Percentiles rank a stretch among this genome's conserved stretches.
These are phyloP conservation scores for Capronia americana DNA, from an alignment of 2,329 filamentous ascomycete species.

Conservation along the genomic window DNA sequence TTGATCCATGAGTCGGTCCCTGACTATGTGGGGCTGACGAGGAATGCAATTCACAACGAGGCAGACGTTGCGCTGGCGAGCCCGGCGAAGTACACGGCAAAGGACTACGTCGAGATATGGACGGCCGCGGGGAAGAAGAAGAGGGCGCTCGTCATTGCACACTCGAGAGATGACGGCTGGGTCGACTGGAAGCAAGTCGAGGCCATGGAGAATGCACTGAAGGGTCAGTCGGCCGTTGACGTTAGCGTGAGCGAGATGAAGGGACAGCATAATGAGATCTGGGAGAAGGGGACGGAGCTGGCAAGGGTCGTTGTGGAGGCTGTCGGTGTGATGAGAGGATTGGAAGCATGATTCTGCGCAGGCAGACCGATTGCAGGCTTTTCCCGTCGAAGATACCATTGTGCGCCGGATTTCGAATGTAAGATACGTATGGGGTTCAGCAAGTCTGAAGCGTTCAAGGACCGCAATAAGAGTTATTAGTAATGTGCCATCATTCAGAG, in stretches of 20 bases:
- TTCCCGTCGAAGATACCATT: constrained; percentile 2
- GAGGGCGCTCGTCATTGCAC: constrained; percentile 48
- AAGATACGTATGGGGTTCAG: not conserved
- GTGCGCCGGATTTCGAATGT: not conserved
- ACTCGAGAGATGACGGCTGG: constrained; percentile 51
- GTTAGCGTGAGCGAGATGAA: constrained; percentile 45
- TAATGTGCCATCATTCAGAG: not conserved
- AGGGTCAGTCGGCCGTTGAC: constrained; percentile 49
- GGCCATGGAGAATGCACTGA: constrained; percentile 59
- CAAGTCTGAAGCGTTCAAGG: not conserved
- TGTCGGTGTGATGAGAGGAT: constrained; percentile 26
- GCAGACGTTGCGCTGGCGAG: constrained; percentile 49
- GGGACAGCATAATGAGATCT: constrained; percentile 52
- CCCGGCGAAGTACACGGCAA: constrained; percentile 42
- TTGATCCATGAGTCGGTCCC: constrained; percentile 46
- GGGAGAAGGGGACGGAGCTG: constrained; percentile 50
- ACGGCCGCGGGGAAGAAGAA: constrained; percentile 44
- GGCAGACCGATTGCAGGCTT: not conserved
- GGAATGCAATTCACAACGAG: constrained; percentile 51
- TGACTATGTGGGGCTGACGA: constrained; percentile 50
- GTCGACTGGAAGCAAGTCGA: constrained; percentile 49
- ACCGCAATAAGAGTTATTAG: not conserved
- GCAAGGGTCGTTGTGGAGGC: constrained; percentile 44
- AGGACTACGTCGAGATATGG: constrained; percentile 37
- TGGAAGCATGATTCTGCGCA: constrained; percentile 1